phyloP scores from a whole-genome alignment of 2,329 filamentous ascomycete species.

The Ophiosphaerella narmari region DNA sequence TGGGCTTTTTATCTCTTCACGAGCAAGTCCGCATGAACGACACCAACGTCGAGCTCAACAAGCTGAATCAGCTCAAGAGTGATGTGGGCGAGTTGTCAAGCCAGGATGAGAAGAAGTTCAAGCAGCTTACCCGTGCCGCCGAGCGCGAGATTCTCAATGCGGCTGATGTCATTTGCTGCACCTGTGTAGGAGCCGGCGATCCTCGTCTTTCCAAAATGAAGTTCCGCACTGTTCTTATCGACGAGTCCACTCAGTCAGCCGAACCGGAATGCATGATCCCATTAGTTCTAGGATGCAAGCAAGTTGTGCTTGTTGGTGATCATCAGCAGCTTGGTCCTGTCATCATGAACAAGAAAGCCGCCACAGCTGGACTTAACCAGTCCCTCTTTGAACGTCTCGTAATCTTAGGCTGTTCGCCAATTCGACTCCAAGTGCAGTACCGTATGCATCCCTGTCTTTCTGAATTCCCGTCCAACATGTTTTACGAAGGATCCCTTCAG shows the following conservation, averaged over 20 bases:
- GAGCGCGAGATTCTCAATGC: constrained; percentile 95
- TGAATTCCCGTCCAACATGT: constrained; percentile 99
- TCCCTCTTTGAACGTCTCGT: constrained; percentile 98
- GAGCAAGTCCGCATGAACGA: constrained; percentile 98
- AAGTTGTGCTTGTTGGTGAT: constrained; percentile 97
- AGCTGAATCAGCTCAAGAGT: constrained; percentile 89
- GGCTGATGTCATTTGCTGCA: constrained; percentile 98
- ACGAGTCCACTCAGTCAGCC: constrained; percentile 96
- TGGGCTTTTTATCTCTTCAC: constrained; percentile 92
- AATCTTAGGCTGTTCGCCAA: constrained; percentile 85
- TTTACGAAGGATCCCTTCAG: constrained; percentile 95
- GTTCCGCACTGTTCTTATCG: constrained; percentile 96
- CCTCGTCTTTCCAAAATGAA: constrained; percentile 96
- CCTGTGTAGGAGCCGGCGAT: constrained; percentile 95
- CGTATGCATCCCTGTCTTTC: constrained; percentile 98
- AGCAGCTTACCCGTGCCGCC: constrained; percentile 88
- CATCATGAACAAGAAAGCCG: constrained; percentile 99
- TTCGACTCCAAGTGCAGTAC: constrained; percentile 94
- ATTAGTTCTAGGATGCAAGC: constrained; percentile 94
- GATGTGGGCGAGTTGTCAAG: constrained; percentile 91
- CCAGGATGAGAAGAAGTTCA: constrained; percentile 98
- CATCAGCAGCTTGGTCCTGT: constrained; percentile 97
- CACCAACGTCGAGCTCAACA: constrained; percentile 89
- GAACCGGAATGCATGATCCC: constrained; percentile 99
- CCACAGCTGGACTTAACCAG: constrained; percentile 95